Evolutionary conservation across 345 rosid species (phyloP), one percentile per base, ranked within the genome.

Genomic region (Populus davidiana): DNA sequence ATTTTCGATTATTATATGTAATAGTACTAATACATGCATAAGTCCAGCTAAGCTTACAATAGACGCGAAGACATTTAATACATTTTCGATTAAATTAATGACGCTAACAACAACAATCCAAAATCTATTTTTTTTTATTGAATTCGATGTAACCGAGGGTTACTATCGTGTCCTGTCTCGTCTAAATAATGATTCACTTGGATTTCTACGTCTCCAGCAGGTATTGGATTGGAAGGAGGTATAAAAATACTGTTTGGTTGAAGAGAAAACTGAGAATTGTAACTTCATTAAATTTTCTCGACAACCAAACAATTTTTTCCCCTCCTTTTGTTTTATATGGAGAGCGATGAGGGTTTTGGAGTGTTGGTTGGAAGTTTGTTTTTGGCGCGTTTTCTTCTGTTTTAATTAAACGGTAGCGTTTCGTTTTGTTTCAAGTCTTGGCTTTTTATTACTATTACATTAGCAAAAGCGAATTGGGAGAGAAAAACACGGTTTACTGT

Each of bases 91-190:
- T 41, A 76, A 13, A 11, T 38, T 68, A 23, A 59, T 39, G 35
- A 69, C 5, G 21, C 38, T 29, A 27, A 47, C 20, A 25, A 31
- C 66, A 18, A 74, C 17, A 77, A 69, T 50, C 49, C 85, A 73
- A 38, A 86, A 71, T 21, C 61, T 8, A 38, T 79, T 27, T 78
- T 79, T 27, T 78, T 35, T 56, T 73, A 75, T 84, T 79, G 9
- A 12, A 36, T 23, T 27, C 83, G 87, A 80, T 41, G 3, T 1
- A 3, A 4, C 44, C 87, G 27, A 85, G 69, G 89, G 17, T 54
- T 6, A 8, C 0, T 20, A 27, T 63, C 21, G 70, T 62, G 79
- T 76, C 77, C n/a, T 43, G 16, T 47, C 20, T 64, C 44, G 25
- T 20, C 38, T 39, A 31, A 4, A 33, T 41, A 36, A 63, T 49